Evolutionary conservation across 2,329 filamentous ascomycete genomes (phyloP), one percentile per base, ranked within the genome.

Genomic region (Tricladium varicosporioides): DNA sequence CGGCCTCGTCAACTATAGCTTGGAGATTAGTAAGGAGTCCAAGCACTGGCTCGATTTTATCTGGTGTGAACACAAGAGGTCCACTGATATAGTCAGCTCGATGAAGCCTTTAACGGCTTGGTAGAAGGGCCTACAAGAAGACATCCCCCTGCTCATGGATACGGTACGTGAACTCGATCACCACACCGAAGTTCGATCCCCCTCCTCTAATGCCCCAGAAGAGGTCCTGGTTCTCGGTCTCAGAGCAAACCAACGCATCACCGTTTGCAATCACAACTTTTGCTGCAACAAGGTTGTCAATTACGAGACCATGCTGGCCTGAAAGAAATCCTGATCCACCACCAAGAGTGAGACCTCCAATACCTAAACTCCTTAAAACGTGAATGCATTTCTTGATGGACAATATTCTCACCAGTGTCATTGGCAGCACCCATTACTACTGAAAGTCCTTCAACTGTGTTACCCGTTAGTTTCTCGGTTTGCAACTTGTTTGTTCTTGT

Each of bases 141-240:
- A 61, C 59, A 18, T 16, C 32, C 3, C 49, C 52, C 40, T 57
- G 54, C 18, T 60, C 49, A 36, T 57, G 51, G 10, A 50, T 33
- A 11, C 40, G 44, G 18, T 54, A 56, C 5, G 49, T 58, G 45
- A 63, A 58, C 22, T 61, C 54, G 1, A 57, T 55, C 10, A 61
- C 57, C 11, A 62, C 42, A 5, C 60, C 61, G 50, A 63, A 62
- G 42, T 59, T 56, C 5, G 53, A 53, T 1, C 60, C 60, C 31
- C 82, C 80, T n/a, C 81, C 81, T 53, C 78, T 76, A 5, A 84
- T 74, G 0, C 78, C 79, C 64, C 73, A 74, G 69, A 74, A 83
- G 7, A 86, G 71, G 55, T 84, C 80, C 0, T 73, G 56, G 59
- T 84, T 71, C 9, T 70, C 64, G 0, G 65, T 63, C 5, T 67